A percentile compares a stretch with the other conserved stretches of the same genome.
These are phyloP conservation scores for Fusarium subglutinans DNA, from an alignment of 2,329 filamentous ascomycete species.

Conservation along the genomic window DNA sequence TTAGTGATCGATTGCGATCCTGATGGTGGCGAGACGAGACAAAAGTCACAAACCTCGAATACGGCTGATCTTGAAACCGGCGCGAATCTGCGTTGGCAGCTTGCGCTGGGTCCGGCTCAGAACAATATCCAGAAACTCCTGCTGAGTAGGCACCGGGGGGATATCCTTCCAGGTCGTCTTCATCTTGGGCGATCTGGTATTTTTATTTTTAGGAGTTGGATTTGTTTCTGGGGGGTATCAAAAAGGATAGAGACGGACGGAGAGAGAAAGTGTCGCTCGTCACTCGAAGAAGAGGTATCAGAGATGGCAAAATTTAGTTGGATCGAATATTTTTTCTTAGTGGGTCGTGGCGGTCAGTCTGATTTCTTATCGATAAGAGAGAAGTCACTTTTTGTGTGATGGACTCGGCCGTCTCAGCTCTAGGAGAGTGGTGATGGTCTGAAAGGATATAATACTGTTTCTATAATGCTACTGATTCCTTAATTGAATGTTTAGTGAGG, in stretches of 20 bases:
- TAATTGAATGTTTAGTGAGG: background rate
- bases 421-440: background rate
- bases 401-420: background rate
- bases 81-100: constrained; percentile 92
- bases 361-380: constrained; percentile 26
- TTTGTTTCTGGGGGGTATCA: constrained; percentile 4
- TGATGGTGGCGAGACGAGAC: background rate
- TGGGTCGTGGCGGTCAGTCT: constrained; percentile 34
- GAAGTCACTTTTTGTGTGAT: constrained; percentile 32
- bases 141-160: constrained; percentile 86
- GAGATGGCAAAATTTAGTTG: constrained; percentile 38
- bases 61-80: constrained; percentile 93
- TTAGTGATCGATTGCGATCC: constrained; percentile 14
- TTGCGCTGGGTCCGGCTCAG: constrained; percentile 92
- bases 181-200: constrained; percentile 56
- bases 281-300: constrained; percentile 31
- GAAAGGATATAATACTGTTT: background rate
- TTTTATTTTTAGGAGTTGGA: constrained; percentile 27
- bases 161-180: constrained; percentile 79
- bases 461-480: background rate
- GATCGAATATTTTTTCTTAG: constrained; percentile 49
- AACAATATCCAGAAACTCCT: constrained; percentile 98
- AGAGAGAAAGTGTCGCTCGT: constrained; percentile 30
- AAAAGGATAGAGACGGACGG: constrained; percentile 9
- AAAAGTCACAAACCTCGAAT: constrained; percentile 68